phyloP scores from a whole-genome alignment of 23 red algal species.

The Gracilaria vermiculophylla region DNA sequence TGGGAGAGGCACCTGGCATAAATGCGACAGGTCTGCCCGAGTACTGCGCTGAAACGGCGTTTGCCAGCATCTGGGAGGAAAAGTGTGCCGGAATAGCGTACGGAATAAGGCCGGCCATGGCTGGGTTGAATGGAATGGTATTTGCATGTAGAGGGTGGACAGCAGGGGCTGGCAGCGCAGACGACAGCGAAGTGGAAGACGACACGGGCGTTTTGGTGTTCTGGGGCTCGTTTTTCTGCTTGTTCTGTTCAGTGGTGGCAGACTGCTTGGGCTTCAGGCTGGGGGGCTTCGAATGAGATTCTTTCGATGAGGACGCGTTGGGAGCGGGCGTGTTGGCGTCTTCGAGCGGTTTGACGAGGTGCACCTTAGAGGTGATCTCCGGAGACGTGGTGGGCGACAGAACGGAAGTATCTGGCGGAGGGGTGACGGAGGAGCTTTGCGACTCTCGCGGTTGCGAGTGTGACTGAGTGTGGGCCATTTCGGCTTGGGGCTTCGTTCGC shows the following conservation, averaged over 20 bases:
- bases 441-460: neutral
- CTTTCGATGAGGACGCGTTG: neutral
- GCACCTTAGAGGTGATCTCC: neutral
- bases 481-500: neutral
- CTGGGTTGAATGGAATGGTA: neutral
- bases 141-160: neutral
- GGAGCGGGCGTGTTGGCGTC: too few relatives aligned
- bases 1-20: neutral
- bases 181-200: neutral
- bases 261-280: neutral
- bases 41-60: slow-evolving; percentile 7
- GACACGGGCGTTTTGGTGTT: neutral
- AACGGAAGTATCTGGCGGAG: slow-evolving; percentile 14
- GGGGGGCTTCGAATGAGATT: neutral
- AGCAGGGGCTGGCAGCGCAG: neutral
- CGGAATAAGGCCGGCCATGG: slow-evolving; percentile 40
- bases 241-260: neutral
- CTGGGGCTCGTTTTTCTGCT: neutral
- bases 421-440: slow-evolving; percentile 36
- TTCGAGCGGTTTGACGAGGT: neutral
- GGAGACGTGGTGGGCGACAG: slow-evolving; percentile 6
- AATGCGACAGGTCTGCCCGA: slow-evolving; percentile 44
- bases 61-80: slow-evolving; percentile 11
- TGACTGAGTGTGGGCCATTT: neutral
- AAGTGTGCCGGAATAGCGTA: slow-evolving; percentile 19